phyloP scores from a whole-genome alignment of 2,329 filamentous ascomycete genomes.

The Pseudohalonectria lignicola region DNA sequence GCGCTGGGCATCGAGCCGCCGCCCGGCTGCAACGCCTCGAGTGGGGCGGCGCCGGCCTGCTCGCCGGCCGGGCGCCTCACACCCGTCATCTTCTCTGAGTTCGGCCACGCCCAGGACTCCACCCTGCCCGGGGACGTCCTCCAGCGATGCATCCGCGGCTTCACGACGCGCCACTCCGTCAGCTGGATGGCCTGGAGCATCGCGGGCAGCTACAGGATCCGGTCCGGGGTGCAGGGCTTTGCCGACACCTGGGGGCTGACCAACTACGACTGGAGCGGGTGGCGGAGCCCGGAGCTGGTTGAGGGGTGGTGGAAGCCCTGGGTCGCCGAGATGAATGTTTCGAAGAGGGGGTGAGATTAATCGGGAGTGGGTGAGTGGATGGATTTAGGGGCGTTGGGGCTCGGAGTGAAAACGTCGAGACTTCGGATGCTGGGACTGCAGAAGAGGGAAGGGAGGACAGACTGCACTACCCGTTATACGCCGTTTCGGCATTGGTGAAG shows the following conservation, averaged over 20 bases:
- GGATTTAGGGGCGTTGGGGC: too few relatives aligned
- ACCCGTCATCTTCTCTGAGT: slow-evolving; percentile 35
- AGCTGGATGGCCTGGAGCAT: slow-evolving; percentile 39
- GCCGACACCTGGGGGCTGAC: slow-evolving; percentile 36
- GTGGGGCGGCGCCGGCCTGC: slow-evolving; percentile 12
- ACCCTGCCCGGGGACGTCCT: slow-evolving; percentile 29
- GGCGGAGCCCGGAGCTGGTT: slow-evolving; percentile 31
- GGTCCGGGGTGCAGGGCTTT: slow-evolving; percentile 31
- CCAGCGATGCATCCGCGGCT: slow-evolving; percentile 32
- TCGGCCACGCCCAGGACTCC: slow-evolving; percentile 30
- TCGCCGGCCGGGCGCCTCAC: slow-evolving; percentile 25
- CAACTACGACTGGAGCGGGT: slow-evolving; percentile 32
- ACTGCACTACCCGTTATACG: too few relatives aligned
- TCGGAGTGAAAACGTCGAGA: too few relatives aligned
- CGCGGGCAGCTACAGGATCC: slow-evolving; percentile 33
- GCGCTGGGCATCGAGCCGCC: slow-evolving; percentile 27
- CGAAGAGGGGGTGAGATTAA: slow-evolving; percentile 1
- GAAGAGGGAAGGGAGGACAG: too few relatives aligned
- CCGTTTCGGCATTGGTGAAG: too few relatives aligned
- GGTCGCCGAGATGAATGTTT: slow-evolving; percentile 27
- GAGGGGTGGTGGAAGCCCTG: slow-evolving; percentile 40
- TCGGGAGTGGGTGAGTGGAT: too few relatives aligned
- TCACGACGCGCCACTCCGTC: slow-evolving; percentile 29
- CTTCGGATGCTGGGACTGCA: too few relatives aligned
- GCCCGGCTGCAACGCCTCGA: slow-evolving; percentile 24